These are phyloP conservation scores for Blepharisma undulans DNA, from an alignment of 169 alveolate species.

Conservation along the genomic window DNA sequence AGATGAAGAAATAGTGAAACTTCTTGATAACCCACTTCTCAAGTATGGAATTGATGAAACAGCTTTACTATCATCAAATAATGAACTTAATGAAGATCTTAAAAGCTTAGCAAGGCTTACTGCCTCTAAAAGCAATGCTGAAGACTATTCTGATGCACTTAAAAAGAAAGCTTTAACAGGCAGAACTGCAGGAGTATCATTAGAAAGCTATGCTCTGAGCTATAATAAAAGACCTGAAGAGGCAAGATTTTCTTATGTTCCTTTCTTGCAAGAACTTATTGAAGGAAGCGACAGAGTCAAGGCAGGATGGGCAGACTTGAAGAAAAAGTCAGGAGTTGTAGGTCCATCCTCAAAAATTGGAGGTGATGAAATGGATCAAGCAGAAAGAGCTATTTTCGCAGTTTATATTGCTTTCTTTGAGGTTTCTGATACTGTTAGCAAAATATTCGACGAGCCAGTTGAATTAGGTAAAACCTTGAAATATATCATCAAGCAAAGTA, in stretches of 20 bases:
- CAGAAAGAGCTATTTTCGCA: constrained; percentile 42
- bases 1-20: constrained; percentile 19
- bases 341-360: constrained; percentile 27
- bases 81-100: background rate
- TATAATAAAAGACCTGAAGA: too few species aligned
- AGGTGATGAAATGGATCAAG: constrained; percentile 21
- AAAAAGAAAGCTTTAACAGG: background rate
- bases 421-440: constrained; percentile 7
- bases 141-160: background rate
- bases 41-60: constrained; percentile 26
- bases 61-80: background rate
- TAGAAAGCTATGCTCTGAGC: background rate
- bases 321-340: background rate
- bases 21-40: constrained; percentile 13
- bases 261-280: background rate
- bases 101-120: background rate
- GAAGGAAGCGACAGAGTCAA: constrained; percentile 14
- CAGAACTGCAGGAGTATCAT: background rate
- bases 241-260: background rate
- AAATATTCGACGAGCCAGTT: background rate
- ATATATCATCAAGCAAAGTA: constrained; percentile 14
- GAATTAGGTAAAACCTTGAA: background rate
- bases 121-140: background rate
- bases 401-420: constrained; percentile 18
- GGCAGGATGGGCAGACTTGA: constrained; percentile 1